phyloP scores from a whole-genome alignment of 352 stramenopile genomes.

The Phytophthora rubi region DNA sequence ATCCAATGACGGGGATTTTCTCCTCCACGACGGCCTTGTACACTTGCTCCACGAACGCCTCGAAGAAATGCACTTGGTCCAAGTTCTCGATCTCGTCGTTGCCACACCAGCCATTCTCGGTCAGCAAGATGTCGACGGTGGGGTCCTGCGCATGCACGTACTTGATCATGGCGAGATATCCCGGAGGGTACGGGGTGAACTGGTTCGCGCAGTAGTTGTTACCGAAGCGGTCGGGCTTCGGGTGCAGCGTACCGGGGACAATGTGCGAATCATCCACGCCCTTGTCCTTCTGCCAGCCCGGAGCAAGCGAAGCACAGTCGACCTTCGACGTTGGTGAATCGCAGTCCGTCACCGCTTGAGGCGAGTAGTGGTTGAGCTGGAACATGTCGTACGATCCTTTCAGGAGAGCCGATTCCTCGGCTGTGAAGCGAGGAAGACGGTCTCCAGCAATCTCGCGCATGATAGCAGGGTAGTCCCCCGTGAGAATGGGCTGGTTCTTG shows the following conservation, averaged over 20 bases:
- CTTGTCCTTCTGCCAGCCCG: conserved; percentile 52
- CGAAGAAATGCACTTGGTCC: conserved; percentile 51
- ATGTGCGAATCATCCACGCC: conserved; percentile 54
- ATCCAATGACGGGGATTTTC: conserved; percentile 42
- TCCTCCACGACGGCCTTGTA: conserved; percentile 49
- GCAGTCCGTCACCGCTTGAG: conserved; percentile 70
- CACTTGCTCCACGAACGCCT: conserved; percentile 48
- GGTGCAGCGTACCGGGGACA: conserved; percentile 62
- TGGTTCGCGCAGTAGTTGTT: conserved; percentile 47
- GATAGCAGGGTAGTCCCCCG: conserved; percentile 90
- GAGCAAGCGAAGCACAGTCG: conserved; percentile 38
- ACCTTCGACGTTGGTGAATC: conserved; percentile 36
- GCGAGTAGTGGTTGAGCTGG: conserved; percentile 95
- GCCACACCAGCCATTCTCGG: conserved; percentile 57
- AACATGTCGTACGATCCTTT: conserved; percentile 93
- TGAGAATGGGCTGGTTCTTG: conserved; percentile 88
- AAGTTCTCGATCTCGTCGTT: conserved; percentile 47
- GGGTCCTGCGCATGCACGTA: conserved; percentile 49
- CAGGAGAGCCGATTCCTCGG: conserved; percentile 72
- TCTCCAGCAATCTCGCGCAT: conserved; percentile 88
- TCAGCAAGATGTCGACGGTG: conserved; percentile 47
- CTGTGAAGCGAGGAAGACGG: conserved; percentile 91
- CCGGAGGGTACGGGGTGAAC: conserved; percentile 50
- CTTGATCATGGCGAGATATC: conserved; percentile 49
- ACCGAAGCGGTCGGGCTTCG: conserved; percentile 35